Percentiles rank a stretch among this genome's conserved stretches.
These are phyloP conservation scores for Vicia sativa DNA, from an alignment of 306 rosid genomes.

Conservation along the genomic window DNA sequence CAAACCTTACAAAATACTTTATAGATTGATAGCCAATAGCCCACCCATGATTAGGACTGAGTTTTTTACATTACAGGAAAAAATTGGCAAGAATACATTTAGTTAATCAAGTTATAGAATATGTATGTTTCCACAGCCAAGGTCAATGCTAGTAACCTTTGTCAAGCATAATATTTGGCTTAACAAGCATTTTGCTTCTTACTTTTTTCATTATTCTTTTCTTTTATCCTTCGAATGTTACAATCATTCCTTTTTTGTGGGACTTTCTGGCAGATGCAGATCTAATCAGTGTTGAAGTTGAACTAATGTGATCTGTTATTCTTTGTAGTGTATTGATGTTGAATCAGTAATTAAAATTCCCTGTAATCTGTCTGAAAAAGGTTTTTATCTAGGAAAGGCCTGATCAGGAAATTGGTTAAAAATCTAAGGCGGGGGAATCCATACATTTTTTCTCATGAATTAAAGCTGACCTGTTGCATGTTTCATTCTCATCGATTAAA, in stretches of 20 bases:
- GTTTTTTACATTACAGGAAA: too few relatives aligned
- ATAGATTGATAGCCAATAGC: neutral
- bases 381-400: neutral
- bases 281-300: neutral
- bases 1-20: neutral
- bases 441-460: too few relatives aligned
- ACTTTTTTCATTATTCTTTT: neutral
- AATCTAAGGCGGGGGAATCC: neutral
- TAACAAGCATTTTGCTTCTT: neutral
- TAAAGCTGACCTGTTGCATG: too few relatives aligned
- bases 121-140: too few relatives aligned
- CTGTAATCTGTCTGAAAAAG: neutral
- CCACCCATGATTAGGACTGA: neutral
- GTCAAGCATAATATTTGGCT: neutral
- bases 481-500: too few relatives aligned
- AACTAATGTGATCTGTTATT: conserved; percentile 8
- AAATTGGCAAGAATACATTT: too few relatives aligned
- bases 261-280: conserved; percentile 12
- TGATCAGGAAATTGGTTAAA: neutral
- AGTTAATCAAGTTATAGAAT: too few relatives aligned
- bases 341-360: neutral
- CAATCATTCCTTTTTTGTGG: neutral
- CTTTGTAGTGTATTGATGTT: conserved; percentile 4
- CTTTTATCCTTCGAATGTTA: conserved; percentile 1
- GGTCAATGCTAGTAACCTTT: too few relatives aligned